Base-by-base conservation (phyloP, 2,329 filamentous ascomycete genomes). In the Herpomyces periplanetae region DNA sequence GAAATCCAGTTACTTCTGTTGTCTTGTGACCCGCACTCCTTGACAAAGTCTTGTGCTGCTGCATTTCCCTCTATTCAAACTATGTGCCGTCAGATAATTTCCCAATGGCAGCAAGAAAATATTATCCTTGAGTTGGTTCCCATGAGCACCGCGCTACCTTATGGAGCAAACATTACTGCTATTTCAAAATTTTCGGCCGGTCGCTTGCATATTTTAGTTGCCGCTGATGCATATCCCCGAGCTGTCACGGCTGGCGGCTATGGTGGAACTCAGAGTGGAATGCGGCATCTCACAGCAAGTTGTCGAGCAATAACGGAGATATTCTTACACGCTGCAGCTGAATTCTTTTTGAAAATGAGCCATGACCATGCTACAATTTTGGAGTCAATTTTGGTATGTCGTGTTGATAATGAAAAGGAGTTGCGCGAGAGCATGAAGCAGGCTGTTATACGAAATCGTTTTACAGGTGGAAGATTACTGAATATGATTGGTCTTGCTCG, bases 61-160 rank as follows among this genome's bases (percentile, higher is more conserved):
- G 46, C 45, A 1, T 50, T 49, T 21, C 46, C n/a, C n/a, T n/a
- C n/a, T n/a, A n/a, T n/a, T n/a, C n/a, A 18, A 18, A 8, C 16
- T 22, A n/a, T n/a, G 4, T 2, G 10, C 9, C n/a, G 19, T 8
- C 7, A 5, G n/a, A n/a, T 8, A 4, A 5, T 9, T 19, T 10
- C 24, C 24, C 4, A 21, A 25, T 8, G 21, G 24, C 7, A 23
- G 25, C 16, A 25, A 25, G 15, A 33, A 6, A 18, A 26, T 2
- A 31, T 38, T 20, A 29, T 27, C 11, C 22, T 38, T 16, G 34
- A 34, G 21, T 33, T 38, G 11, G 33, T 34, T 6, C 30, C 34
- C 4, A 31, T 37, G 26, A 29, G 32, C 16, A 26, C 31, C 8
- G 28, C 36, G 2, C 22, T 28, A 6, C 25, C 27, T n/a, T 21